These are phyloP conservation scores for Chenopodium berlandieri DNA, from an alignment of 148 eudicot species.

Conservation along the genomic window DNA sequence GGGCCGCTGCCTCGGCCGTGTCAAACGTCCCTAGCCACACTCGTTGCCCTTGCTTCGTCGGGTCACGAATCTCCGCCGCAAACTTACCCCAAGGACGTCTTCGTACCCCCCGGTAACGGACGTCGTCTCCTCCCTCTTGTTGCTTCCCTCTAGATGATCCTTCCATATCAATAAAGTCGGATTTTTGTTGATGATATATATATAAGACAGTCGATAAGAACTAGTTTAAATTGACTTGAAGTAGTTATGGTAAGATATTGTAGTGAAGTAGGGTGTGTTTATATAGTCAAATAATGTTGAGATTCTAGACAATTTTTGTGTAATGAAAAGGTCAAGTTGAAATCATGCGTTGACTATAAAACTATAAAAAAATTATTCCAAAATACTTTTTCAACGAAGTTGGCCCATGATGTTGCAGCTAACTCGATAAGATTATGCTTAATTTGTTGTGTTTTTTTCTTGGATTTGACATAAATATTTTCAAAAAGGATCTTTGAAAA, in stretches of 20 bases:
- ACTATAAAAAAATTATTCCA: slow-evolving; percentile 2
- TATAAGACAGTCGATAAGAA: not conserved
- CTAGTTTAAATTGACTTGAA: not conserved
- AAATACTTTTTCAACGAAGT: slow-evolving; percentile 15
- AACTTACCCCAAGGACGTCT: slow-evolving; percentile 36
- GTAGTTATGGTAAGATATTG: not conserved
- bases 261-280: slow-evolving; percentile 6
- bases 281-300: slow-evolving; percentile 20
- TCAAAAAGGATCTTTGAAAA: slow-evolving; percentile 20
- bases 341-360: slow-evolving; percentile 22
- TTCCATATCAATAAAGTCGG: slow-evolving; percentile 25
- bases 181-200: not conserved
- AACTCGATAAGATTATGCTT: not conserved
- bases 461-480: slow-evolving; percentile 16
- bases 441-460: not conserved
- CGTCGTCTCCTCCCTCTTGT: slow-evolving; percentile 30
- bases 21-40: slow-evolving; percentile 60
- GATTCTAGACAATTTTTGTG: not conserved
- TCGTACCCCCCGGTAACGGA: slow-evolving; percentile 31
- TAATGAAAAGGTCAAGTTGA: slow-evolving; percentile 17
- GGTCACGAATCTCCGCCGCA: slow-evolving; percentile 60
- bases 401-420: slow-evolving; percentile 19
- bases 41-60: slow-evolving; percentile 45
- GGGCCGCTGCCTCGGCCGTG: slow-evolving; percentile 41
- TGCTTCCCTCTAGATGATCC: slow-evolving; percentile 23